These are phyloP conservation scores for Citrus glauca DNA, from an alignment of 345 rosid species.

Conservation along the genomic window DNA sequence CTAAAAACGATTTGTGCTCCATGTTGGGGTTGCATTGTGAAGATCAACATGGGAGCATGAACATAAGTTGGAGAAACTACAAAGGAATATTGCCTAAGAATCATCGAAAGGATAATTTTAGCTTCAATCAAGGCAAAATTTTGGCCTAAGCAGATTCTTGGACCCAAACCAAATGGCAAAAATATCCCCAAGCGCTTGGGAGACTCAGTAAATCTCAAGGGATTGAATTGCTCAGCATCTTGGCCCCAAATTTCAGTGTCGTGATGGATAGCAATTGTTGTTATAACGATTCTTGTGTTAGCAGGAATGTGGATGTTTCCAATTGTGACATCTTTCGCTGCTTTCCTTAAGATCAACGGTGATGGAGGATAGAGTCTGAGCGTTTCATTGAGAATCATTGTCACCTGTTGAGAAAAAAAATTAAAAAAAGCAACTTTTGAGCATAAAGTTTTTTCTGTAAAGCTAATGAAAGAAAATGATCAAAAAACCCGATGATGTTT, in stretches of 20 bases:
- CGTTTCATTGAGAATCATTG: constrained; percentile 62
- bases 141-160: background rate
- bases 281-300: constrained; percentile 36
- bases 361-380: constrained; percentile 77
- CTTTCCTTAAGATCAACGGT: constrained; percentile 42
- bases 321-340: constrained; percentile 37
- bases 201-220: background rate
- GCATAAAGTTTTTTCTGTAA: too few species aligned
- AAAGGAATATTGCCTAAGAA: background rate
- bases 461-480: background rate
- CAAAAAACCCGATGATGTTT: too few species aligned
- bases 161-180: background rate
- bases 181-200: background rate
- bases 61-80: background rate
- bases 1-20: background rate
- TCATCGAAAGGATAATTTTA: background rate
- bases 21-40: background rate
- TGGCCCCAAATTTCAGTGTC: background rate
- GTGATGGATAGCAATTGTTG: background rate
- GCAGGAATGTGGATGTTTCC: constrained; percentile 61
- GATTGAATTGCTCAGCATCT: background rate
- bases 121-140: background rate
- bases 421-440: background rate
- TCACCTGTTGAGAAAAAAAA: constrained; percentile 36
- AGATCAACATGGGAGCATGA: background rate